phyloP scores from a whole-genome alignment of 2,329 filamentous ascomycete species.

The Fusarium armeniacum region DNA sequence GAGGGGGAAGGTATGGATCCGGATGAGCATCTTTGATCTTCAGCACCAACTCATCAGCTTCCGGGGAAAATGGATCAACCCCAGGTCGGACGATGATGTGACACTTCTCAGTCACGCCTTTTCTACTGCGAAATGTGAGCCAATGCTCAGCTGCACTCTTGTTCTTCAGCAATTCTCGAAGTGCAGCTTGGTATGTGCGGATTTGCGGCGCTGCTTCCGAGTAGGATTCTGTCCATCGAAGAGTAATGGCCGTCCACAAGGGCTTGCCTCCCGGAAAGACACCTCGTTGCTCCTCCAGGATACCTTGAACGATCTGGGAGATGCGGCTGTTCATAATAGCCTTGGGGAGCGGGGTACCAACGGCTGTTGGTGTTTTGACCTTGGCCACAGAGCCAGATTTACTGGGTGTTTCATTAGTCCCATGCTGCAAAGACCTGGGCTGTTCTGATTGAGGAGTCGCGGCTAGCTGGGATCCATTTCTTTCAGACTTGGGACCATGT shows the following conservation, averaged over 20 bases:
- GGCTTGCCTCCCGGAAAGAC: slow-evolving; percentile 66
- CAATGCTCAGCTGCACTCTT: slow-evolving; percentile 58
- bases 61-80: slow-evolving; percentile 59
- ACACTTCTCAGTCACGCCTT: slow-evolving; percentile 61
- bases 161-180: slow-evolving; percentile 57
- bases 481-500: slow-evolving; percentile 23
- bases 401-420: slow-evolving; percentile 2
- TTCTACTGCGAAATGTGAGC: slow-evolving; percentile 60
- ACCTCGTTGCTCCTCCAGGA: slow-evolving; percentile 56
- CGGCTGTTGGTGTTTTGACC: slow-evolving; percentile 14
- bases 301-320: slow-evolving; percentile 48
- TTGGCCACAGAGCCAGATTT: slow-evolving; percentile 11
- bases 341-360: slow-evolving; percentile 38
- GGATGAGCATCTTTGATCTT: slow-evolving; percentile 64
- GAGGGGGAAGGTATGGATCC: slow-evolving; percentile 48
- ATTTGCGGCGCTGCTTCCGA: slow-evolving; percentile 58
- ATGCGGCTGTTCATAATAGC: slow-evolving; percentile 40
- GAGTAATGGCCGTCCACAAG: slow-evolving; percentile 63
- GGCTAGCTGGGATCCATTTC: slow-evolving; percentile 9
- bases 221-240: slow-evolving; percentile 61
- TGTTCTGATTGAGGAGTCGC: slow-evolving; percentile 10
- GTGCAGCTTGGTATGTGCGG: slow-evolving; percentile 56
- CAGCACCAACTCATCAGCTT: slow-evolving; percentile 60
- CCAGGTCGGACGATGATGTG: slow-evolving; percentile 60
- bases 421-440: neutral